Evolutionary conservation across 768 basidiomycete genomes (phyloP), one percentile per base, ranked within the genome.

Genomic region (Lactarius hatsudake): DNA sequence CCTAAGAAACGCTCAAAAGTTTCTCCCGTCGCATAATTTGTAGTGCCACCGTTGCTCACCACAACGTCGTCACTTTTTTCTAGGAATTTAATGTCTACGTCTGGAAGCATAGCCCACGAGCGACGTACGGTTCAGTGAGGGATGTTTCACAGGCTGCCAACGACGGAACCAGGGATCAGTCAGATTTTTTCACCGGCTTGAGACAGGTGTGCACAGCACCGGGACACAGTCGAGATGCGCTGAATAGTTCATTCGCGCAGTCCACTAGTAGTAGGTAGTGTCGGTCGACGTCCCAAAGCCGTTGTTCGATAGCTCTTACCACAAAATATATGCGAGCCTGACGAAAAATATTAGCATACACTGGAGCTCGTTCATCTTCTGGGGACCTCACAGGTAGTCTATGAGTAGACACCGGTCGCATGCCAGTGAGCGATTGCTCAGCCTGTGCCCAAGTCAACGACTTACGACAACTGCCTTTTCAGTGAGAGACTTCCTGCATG

Each of bases 241-340:
- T 90, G 77, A 94, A 94, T 34, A 92, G 75, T 73, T 93, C 89
- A 73, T 91, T 93, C 30, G 93, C 93, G 74, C 93, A 94, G 32
- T 90, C 88, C 63, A 93, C 92, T 92, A 58, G 59, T 56, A 65
- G 28, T 51, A 61, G 30, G 34, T 40, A 26, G 51, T 23, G 70
- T 12, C 55, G 42, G 43, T 42, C 51, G 59, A 48, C 38, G 18
- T 8, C 28, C 18, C 40, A 40, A 7, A n/a, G 40, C 59, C 9
- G 30, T 10, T 32, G 30, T 13, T 28, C 43, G 58, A 42, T 26
- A 17, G 13, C 53, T 23, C 61, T 54, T 63, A 89, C 91, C 82
- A 74, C 91, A 93, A 74, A 93, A 93, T 76, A 93, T 92, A 80
- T 93, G 91, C 63, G 91, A 92, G 78, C 91, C 91, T 92, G 63